phyloP scores from a whole-genome alignment of 169 alveolate species.

The Prorocentrum cordatum region DNA sequence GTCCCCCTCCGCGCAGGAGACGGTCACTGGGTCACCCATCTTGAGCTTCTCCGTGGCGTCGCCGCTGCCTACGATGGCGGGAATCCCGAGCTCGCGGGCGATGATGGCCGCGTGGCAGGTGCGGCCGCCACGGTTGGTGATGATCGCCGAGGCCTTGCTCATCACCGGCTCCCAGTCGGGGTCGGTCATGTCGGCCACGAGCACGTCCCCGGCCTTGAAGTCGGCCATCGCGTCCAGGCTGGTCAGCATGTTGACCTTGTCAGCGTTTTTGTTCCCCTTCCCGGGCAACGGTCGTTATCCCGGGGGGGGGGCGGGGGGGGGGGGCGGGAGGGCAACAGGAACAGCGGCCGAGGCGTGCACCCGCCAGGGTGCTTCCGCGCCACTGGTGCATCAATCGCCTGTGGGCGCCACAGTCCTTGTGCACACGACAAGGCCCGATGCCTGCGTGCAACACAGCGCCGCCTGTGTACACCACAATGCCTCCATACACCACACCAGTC shows the following conservation, averaged over 20 bases:
- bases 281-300: too few species aligned
- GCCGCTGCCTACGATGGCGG: slow-evolving; percentile 56
- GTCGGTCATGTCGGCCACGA: slow-evolving; percentile 62
- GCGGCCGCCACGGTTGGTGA: slow-evolving; percentile 67
- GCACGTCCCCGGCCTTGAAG: slow-evolving; percentile 19
- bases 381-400: too few species aligned
- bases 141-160: slow-evolving; percentile 51
- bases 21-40: slow-evolving; percentile 55
- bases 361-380: too few species aligned
- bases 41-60: slow-evolving; percentile 52
- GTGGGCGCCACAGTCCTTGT: too few species aligned
- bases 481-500: too few species aligned
- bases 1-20: slow-evolving; percentile 67
- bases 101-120: slow-evolving; percentile 67
- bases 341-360: too few species aligned
- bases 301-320: too few species aligned
- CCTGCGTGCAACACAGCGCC: too few species aligned
- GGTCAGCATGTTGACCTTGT: slow-evolving; percentile 25
- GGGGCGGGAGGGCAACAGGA: too few species aligned
- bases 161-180: slow-evolving; percentile 64
- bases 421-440: too few species aligned
- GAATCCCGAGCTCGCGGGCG: slow-evolving; percentile 63
- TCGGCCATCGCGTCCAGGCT: slow-evolving; percentile 50
- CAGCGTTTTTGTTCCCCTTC: too few species aligned
- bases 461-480: too few species aligned